phyloP scores from a whole-genome alignment of 106 monocot genomes.

The Dioscorea zingiberensis region DNA sequence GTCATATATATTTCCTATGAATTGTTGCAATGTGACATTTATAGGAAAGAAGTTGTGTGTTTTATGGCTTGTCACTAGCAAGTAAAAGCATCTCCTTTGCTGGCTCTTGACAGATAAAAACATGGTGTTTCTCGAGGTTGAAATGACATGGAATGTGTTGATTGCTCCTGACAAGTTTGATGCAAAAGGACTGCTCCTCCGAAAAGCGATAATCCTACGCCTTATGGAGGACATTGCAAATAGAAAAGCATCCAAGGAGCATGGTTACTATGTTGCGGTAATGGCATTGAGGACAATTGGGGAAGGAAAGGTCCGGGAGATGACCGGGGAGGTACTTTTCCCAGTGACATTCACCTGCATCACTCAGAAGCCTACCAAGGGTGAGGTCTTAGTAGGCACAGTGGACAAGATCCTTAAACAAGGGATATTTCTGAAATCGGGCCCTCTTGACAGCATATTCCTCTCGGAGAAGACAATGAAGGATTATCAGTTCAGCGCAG shows the following conservation, averaged over 20 bases:
- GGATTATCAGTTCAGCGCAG: constrained; percentile 48
- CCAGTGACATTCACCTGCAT: constrained; percentile 62
- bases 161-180: constrained; percentile 51
- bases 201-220: constrained; percentile 49
- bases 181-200: constrained; percentile 48
- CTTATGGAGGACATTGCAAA: constrained; percentile 61
- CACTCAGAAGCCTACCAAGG: constrained; percentile 57
- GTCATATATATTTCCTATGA: no score
- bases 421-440: constrained; percentile 63
- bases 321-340: constrained; percentile 64
- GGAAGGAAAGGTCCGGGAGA: constrained; percentile 50
- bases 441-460: constrained; percentile 56
- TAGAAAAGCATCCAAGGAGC: constrained; percentile 56
- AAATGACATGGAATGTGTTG: constrained; percentile 60
- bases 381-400: constrained; percentile 58
- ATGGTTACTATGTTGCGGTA: constrained; percentile 65
- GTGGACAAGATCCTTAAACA: constrained; percentile 68
- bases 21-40: no score
- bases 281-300: constrained; percentile 43
- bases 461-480: constrained; percentile 51
- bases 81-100: no score
- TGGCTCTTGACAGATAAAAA: constrained; percentile 4
- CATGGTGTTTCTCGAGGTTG: constrained; percentile 84
- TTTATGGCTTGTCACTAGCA: no score
- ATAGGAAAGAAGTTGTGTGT: no score